A percentile compares a stretch with the other conserved stretches of the same genome.
These are phyloP conservation scores for Amaranthus cruentus DNA, from an alignment of 148 eudicot species.

Conservation along the genomic window DNA sequence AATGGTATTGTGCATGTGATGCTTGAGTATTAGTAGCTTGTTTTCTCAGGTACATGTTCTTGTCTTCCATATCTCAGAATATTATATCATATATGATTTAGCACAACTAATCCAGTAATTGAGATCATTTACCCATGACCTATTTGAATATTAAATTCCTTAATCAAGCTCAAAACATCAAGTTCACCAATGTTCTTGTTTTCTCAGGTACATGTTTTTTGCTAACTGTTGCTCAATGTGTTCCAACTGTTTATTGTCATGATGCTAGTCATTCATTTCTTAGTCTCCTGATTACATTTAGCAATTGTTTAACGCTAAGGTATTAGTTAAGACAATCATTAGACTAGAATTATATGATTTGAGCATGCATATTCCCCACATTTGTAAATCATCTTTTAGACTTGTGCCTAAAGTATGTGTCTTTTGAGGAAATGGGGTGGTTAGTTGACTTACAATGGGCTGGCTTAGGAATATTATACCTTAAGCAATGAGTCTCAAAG, in stretches of 20 bases:
- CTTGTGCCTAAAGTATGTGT: background rate
- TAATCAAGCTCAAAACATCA: background rate
- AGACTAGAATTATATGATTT: background rate
- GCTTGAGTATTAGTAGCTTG: slow-evolving; percentile 3
- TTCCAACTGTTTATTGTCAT: background rate
- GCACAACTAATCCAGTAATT: background rate
- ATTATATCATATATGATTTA: background rate
- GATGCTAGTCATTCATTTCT: background rate
- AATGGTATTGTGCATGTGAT: background rate
- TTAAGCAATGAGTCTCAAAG: background rate
- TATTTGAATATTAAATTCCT: background rate
- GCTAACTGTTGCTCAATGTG: background rate
- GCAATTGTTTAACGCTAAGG: background rate
- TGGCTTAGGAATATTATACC: background rate
- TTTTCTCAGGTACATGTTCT: slow-evolving; percentile 3
- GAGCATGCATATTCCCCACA: background rate
- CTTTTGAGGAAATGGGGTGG: background rate
- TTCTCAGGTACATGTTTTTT: background rate
- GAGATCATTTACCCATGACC: background rate
- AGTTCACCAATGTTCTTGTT: background rate
- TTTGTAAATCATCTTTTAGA: background rate
- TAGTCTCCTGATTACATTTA: background rate
- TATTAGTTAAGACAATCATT: background rate
- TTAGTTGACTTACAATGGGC: background rate
- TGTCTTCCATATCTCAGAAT: background rate